Evolutionary conservation across 495 filamentous ascomycete species (phyloP), one percentile per base, ranked within the genome.

Genomic region (Aspergillus coremiiformis): DNA sequence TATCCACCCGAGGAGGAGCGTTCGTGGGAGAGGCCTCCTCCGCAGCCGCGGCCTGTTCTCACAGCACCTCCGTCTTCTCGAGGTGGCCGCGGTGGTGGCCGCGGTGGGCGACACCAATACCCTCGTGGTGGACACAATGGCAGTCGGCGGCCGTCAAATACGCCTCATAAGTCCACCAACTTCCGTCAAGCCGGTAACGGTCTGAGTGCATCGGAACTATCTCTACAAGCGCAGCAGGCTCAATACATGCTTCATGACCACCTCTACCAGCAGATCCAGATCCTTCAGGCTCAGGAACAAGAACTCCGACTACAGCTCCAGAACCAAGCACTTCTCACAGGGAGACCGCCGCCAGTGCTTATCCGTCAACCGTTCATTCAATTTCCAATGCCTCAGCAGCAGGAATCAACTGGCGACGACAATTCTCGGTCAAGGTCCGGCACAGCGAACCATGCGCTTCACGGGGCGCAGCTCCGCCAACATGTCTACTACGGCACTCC

Each of bases 1-100:
- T 96, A 83, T 58, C 93, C 93, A 2, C 82, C 83, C 35, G 85
- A 94, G 58, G 89, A 95, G 63, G 84, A 87, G 58, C 82, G 80
- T 44, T 75, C 83, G 17, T 90, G 81, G 66, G 83, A 93, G 59
- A 84, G 85, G 66, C 88, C 89, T 0, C 69, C 74, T 17, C 73
- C 80, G 3, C 78, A 80, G 56, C 78, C 81, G 26, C 77, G 78
- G 43, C 81, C 83, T 3, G 72, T 82, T 12, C 66, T 88, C 46
- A 73, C 81, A 8, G 68, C 75, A 17, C 76, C 75, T 49, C 76
- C 58, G 39, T 76, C 62, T 19, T 66, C 73, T 29, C 66, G 77
- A 43, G 73, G 71, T 37, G 74, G 71, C 29, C 74, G 78, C 45
- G 78, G 79, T 12, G 75, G 80, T 60, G 74, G 73, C 17, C 74